Percentiles rank a stretch among this genome's conserved stretches.
phyloP scores from a whole-genome alignment of 352 stramenopile genomes.

The Pythium pyrilobum region DNA sequence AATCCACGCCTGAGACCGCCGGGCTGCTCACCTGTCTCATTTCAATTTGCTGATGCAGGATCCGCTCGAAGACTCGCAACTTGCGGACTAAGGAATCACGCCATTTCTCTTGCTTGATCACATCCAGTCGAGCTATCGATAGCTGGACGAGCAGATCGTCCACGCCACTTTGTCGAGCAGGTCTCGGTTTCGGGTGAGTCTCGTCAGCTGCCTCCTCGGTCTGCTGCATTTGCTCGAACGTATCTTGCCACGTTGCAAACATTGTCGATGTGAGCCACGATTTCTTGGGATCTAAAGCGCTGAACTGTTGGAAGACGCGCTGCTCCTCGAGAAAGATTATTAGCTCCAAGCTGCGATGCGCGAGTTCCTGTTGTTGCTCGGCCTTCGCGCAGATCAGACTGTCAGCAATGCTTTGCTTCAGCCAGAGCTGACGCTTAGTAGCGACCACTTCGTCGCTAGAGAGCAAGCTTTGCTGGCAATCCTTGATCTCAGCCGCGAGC shows the following conservation, averaged over 20 bases:
- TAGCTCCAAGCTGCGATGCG: slow-evolving; percentile 19
- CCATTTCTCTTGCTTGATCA: slow-evolving; percentile 35
- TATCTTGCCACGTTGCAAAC: slow-evolving; percentile 1
- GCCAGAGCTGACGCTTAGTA: slow-evolving; percentile 16
- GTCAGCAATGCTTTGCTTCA: slow-evolving; percentile 27
- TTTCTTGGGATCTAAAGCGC: slow-evolving; percentile 17
- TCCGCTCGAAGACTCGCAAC: slow-evolving; percentile 22
- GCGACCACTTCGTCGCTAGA: slow-evolving; percentile 7
- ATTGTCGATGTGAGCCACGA: slow-evolving; percentile 19
- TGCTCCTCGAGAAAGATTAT: slow-evolving; percentile 18
- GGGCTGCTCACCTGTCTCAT: slow-evolving; percentile 19
- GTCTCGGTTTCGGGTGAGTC: neutral
- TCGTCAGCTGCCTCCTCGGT: neutral
- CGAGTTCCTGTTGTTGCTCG: slow-evolving; percentile 21
- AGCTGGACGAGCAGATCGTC: slow-evolving; percentile 31
- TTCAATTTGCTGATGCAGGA: slow-evolving; percentile 24
- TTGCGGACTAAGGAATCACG: slow-evolving; percentile 19
- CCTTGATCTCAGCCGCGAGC: slow-evolving; percentile 19
- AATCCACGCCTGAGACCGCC: neutral
- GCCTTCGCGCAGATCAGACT: slow-evolving; percentile 16
- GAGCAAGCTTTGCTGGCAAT: slow-evolving; percentile 8
- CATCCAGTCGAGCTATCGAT: slow-evolving; percentile 31
- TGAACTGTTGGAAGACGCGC: slow-evolving; percentile 23
- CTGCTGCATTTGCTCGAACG: neutral
- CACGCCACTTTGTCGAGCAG: neutral